phyloP scores from a whole-genome alignment of 176 grass and related monocot genomes.

The Rhynchospora breviuscula region DNA sequence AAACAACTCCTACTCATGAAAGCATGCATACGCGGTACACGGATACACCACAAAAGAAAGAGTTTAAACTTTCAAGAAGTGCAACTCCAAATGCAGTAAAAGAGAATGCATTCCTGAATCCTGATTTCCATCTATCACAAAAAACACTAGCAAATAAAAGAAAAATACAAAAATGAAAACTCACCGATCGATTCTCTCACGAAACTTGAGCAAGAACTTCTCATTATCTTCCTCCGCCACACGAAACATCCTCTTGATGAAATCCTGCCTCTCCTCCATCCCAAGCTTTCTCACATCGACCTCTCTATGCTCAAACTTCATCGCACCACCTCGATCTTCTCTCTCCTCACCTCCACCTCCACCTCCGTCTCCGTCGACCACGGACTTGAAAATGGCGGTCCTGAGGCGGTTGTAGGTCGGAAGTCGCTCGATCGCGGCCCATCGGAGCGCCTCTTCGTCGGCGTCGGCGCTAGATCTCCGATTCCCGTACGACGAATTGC shows the following conservation, averaged over 20 bases:
- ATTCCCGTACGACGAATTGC: slow-evolving; percentile 5
- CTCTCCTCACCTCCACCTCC: neutral
- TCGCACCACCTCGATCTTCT: neutral
- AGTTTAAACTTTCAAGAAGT: neutral
- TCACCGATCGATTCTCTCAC: slow-evolving; percentile 73
- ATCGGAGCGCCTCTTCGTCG: slow-evolving; percentile 86
- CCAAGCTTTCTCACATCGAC: slow-evolving; percentile 82
- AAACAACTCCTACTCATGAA: neutral
- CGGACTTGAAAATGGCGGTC: slow-evolving; percentile 56
- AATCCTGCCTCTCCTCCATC: slow-evolving; percentile 66
- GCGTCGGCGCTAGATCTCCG: slow-evolving; percentile 31
- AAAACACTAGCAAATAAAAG: neutral
- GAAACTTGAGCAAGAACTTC: slow-evolving; percentile 69
- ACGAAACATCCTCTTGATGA: slow-evolving; percentile 87
- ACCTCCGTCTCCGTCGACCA: neutral
- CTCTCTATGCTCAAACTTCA: slow-evolving; percentile 49
- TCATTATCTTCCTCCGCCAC: slow-evolving; percentile 97
- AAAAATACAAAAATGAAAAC: neutral
- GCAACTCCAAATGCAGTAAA: neutral
- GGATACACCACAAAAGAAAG: neutral
- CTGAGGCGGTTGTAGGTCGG: slow-evolving; percentile 78
- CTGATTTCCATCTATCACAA: neutral
- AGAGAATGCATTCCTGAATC: neutral
- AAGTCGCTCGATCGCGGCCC: slow-evolving; percentile 84
- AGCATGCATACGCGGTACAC: neutral